Percentiles rank a stretch among this genome's conserved stretches.
Evolutionary conservation across 2,329 filamentous ascomycete genomes (phyloP).

Genomic region (Colletotrichum kahawae): DNA sequence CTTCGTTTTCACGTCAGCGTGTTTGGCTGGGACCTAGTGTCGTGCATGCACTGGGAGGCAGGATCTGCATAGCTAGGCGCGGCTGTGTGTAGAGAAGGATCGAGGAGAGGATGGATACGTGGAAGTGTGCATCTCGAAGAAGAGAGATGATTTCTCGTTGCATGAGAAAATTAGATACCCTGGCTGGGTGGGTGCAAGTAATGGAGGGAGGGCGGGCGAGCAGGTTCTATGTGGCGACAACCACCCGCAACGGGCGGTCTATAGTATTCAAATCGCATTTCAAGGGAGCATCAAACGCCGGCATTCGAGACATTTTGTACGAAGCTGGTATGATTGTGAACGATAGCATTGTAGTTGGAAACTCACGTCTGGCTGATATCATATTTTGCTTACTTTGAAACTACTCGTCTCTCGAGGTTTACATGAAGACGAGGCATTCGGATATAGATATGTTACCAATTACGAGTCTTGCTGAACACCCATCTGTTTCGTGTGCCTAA

Average conservation of each 20-base stretch:
- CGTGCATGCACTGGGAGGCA: background rate
- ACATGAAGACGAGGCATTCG: background rate
- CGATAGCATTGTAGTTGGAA: background rate
- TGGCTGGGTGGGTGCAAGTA: slow-evolving; percentile 7
- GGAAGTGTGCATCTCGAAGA: background rate
- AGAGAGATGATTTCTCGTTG: background rate
- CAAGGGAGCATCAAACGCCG: background rate
- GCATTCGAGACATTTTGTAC: background rate
- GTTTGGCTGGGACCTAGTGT: background rate
- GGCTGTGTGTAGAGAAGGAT: background rate
- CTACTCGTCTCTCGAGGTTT: background rate
- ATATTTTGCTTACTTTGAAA: background rate
- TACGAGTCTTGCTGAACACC: background rate
- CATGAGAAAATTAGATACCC: slow-evolving; percentile 17
- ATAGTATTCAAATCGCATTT: background rate
- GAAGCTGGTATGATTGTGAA: background rate
- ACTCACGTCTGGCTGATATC: background rate
- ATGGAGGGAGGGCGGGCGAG: background rate
- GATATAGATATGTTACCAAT: background rate
- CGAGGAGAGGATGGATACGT: background rate
- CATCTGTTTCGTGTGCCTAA: background rate
- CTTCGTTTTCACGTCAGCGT: background rate
- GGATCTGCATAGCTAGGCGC: background rate
- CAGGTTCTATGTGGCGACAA: background rate
- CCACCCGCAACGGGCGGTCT: background rate